Evolutionary conservation across 164 flowering plant species (phyloP), one percentile per base, ranked within the genome.

Genomic region (Tinospora cordifolia): DNA sequence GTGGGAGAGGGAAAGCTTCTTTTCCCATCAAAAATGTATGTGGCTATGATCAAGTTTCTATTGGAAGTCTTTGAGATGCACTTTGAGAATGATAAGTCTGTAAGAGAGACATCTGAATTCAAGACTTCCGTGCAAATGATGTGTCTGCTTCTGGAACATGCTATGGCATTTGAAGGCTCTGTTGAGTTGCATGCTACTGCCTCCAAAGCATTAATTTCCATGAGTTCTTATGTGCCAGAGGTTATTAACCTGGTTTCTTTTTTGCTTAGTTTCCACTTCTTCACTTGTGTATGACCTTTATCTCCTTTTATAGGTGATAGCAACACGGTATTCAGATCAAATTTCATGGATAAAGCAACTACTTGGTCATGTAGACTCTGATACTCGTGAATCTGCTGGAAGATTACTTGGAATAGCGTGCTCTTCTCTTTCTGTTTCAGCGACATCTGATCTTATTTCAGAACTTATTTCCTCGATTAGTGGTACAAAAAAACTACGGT

Each of bases 141-240:
- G 80, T 94, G 88, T 81, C 80, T 79, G 36, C 78, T 94, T 51
- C 77, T 94, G 67, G 99, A 94, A 75, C 97, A 92, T 90, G 93
- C 94, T 47, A 84, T 94, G 97, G 86, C 87, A 71, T 84, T 75
- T 83, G 96, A 92, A 79, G 99, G 97, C 38, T 90, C 99, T 75
- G 83, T 79, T 75, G 97, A 94, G 81, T 80, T 94, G 85, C 99
- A 94, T 86, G 86, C 94, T 66, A 81, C 75, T 72, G 92, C 96
- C 66, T 83, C 95, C 71, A 92, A 87, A 77, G 87, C 89, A 38
- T 77, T 94, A 70, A 78, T 92, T 71, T 57, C 83, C 25, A 72
- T 94, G 77, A 93, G 85, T 69, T 81, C 91, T 76, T 75, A 78
- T 75, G 72, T 85, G 72, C 97, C 92, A 40, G 83, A 94, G 94